A percentile compares a stretch with the other conserved stretches of the same genome.
Conservation (phyloP, 2,329 filamentous ascomycete species). For the Esteya vermicola region DNA sequence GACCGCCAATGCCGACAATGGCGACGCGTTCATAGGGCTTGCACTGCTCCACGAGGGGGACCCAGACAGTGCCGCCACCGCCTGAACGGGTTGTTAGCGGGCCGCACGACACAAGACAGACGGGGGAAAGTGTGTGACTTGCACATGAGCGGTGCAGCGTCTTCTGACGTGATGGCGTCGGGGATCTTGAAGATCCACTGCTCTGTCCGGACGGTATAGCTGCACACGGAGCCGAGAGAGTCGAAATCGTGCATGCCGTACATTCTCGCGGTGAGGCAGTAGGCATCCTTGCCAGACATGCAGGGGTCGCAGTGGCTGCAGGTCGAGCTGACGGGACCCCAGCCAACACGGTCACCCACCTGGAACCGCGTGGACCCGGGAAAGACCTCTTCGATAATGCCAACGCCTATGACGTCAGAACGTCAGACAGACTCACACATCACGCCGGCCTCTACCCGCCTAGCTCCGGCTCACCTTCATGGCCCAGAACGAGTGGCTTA, state of each 20-base stretch:
- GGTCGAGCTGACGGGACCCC: not conserved
- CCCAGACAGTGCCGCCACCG: not conserved
- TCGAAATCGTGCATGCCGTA: not conserved
- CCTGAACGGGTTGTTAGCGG: too few species aligned
- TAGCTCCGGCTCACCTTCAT: too few species aligned
- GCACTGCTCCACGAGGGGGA: not conserved
- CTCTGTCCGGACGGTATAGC: not conserved
- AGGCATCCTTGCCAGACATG: not conserved
- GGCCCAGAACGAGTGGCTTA: not conserved
- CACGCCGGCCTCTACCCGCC: too few species aligned
- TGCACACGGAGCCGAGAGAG: not conserved
- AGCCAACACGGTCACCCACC: not conserved
- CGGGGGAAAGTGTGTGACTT: too few species aligned
- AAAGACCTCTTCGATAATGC: not conserved
- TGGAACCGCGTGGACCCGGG: not conserved
- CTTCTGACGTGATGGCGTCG: not conserved
- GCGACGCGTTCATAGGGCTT: not conserved
- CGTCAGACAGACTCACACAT: too few species aligned
- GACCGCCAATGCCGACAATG: not conserved
- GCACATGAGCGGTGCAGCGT: not conserved
- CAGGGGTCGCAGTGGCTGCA: not conserved
- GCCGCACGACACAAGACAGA: too few species aligned
- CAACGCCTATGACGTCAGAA: too few species aligned
- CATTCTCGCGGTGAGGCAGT: not conserved
- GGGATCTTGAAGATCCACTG: not conserved